phyloP scores from a whole-genome alignment of 371 early-diverging fungal species.

The Lichtheimia ornata region DNA sequence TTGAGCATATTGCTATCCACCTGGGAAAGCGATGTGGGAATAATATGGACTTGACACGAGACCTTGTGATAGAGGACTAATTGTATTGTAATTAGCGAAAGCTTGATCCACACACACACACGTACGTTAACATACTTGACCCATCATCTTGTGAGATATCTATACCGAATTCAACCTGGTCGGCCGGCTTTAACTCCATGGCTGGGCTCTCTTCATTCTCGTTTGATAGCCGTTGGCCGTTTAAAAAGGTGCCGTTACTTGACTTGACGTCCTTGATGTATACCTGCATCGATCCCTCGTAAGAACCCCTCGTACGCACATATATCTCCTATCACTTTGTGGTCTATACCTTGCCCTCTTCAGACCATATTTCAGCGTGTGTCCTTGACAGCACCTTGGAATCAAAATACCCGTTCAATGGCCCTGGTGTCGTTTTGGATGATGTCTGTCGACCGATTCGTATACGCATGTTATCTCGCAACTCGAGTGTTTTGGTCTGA shows the following conservation, averaged over 20 bases:
- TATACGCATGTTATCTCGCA: conserved; percentile 53
- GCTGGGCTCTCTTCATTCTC: conserved; percentile 71
- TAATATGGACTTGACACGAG: conserved; percentile 57
- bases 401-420: conserved; percentile 83
- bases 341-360: conserved; percentile 60
- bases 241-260: conserved; percentile 89
- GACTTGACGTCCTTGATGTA: conserved; percentile 80
- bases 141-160: conserved; percentile 77
- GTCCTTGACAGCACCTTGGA: conserved; percentile 82
- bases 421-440: conserved; percentile 63
- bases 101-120: background rate
- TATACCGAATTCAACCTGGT: conserved; percentile 84
- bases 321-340: background rate
- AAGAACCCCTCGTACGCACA: background rate
- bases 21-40: conserved; percentile 38
- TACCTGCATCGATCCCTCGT: conserved; percentile 37
- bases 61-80: conserved; percentile 75
- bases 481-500: conserved; percentile 64
- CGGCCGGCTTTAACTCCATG: conserved; percentile 61
- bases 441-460: conserved; percentile 80
- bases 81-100: background rate
- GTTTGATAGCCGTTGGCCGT: conserved; percentile 70
- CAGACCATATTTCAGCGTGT: conserved; percentile 85
- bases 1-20: conserved; percentile 32
- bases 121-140: conserved; percentile 23